Evolutionary conservation across 805 yeast genomes (phyloP), one percentile per base, ranked within the genome.

Genomic region (Kluyveromyces nonfermentans): DNA sequence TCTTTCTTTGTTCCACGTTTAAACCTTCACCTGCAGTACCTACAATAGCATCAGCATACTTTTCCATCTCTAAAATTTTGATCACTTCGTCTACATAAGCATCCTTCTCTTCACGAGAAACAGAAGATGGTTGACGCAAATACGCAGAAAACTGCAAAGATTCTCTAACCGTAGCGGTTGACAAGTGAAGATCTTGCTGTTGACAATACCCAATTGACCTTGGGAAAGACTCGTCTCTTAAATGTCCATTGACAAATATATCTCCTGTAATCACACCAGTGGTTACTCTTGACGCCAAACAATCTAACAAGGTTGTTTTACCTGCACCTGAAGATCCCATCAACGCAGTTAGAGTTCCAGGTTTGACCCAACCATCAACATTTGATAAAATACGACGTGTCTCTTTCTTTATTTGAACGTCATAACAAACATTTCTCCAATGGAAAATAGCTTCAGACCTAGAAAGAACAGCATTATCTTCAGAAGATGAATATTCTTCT

Each of bases 291-390:
- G 80, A 84, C 18, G 87, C 80, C 47, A 84, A 71, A 51, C 81
- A 80, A 61, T 83, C 82, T 53, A 84, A 69, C 46, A 83, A 67
- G 2, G 90, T 84, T 20, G 93, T 83, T 57, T 83, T 83, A 68
- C 93, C 93, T 37, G 93, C 93, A 67, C 93, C 93, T 30, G 90
- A 83, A 42, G 82, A 84, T 56, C 93, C 93, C 89, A 83, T 78
- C 41, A 79, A 63, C 4, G 93, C 93, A 42, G 90, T 84, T 57
- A 84, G 66, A 38, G 87, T 82, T 50, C 89, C 89, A 8, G 89
- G 89, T 57, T 81, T 80, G 35, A 83, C 88, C 84, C 85, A 83
- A 40, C 90, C 93, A 57, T 81, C 85, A 45, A 84, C 85, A 48
- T 75, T 72, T 48, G 71, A 69, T 56, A 83, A 64, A 48, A 83